Percentiles rank a stretch among this genome's conserved stretches.
Conservation (phyloP, 2,329 filamentous ascomycete genomes). For the Trichophaea hybrida region DNA sequence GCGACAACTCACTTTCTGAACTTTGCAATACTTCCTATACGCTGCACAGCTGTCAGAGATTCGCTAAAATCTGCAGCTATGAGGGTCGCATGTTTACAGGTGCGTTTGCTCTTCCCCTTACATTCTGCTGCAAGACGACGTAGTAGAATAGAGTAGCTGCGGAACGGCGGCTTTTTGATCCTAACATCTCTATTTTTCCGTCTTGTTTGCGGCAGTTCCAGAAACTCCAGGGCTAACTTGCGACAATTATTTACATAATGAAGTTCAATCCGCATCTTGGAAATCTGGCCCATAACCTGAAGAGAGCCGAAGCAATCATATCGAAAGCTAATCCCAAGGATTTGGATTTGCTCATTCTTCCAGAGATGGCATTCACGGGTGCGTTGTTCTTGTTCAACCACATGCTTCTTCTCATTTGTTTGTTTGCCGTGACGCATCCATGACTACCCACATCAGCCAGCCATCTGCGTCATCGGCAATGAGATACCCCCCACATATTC, state of each 20-base stretch:
- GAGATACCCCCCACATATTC: not conserved
- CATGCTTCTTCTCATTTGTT: not conserved
- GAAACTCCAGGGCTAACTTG: not conserved
- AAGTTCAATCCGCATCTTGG: constrained; percentile 61
- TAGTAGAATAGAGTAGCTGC: too few relatives aligned
- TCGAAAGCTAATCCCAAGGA: constrained; percentile 37
- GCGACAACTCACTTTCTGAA: not conserved
- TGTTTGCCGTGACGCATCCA: not conserved
- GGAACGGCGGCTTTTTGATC: too few relatives aligned
- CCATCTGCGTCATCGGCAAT: not conserved
- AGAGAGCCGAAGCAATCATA: constrained; percentile 51
- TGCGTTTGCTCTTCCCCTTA: constrained; percentile 2
- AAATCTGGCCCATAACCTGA: constrained; percentile 55
- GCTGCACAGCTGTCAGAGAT: too few relatives aligned
- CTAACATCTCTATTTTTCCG: not conserved
- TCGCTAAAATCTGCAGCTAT: constrained; percentile 7
- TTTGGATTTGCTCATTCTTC: constrained; percentile 59
- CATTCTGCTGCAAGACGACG: too few relatives aligned
- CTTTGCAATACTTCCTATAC: too few relatives aligned
- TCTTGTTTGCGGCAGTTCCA: not conserved
- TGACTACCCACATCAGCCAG: not conserved
- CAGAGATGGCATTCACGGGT: constrained; percentile 65
- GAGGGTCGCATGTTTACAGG: constrained; percentile 25
- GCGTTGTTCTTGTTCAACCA: constrained; percentile 4
- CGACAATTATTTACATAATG: constrained; percentile 35